Base-by-base conservation (phyloP, 345 rosid species). In the Lagerstroemia speciosa region DNA sequence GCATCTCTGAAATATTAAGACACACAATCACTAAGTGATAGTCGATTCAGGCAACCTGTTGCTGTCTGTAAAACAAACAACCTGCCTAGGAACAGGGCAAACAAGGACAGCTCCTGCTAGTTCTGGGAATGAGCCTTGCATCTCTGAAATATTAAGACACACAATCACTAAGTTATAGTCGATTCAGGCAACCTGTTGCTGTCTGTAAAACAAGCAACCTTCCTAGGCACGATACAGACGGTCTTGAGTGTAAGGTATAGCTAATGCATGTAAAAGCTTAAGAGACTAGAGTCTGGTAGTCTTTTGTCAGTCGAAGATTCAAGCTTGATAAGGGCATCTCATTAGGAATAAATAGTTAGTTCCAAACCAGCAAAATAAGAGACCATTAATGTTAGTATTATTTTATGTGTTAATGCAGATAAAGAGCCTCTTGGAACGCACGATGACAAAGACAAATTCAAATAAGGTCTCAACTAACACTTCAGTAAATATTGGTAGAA, bases 1-100 rank as follows among this genome's bases (percentile, higher is more conserved):
- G 75, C 43, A 34, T 17, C 41, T 79, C 96, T 86, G 63, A n/a
- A 60, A 62, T 20, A 24, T 26, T 27, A 12, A 11, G 27, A 55
- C 32, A 27, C 17, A 38, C 33, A n/a, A n/a, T n/a, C n/a, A n/a
- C n/a, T n/a, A n/a, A n/a, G n/a, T n/a, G n/a, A n/a, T n/a, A n/a
- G n/a, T n/a, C n/a, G n/a, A n/a, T n/a, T n/a, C n/a, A n/a, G n/a
- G n/a, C n/a, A n/a, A n/a, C n/a, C n/a, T n/a, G n/a, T n/a, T n/a
- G n/a, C n/a, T n/a, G n/a, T n/a, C n/a, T n/a, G n/a, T n/a, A n/a
- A n/a, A n/a, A n/a, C n/a, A n/a, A n/a, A n/a, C n/a, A n/a, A n/a
- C n/a, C n/a, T n/a, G n/a, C n/a, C n/a, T n/a, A 64, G 98, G 98
- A 34, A 89, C 98, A 17, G 98, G 89, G 85, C 96, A 93, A 36